Conservation (phyloP, 1,284 basidiomycete genomes). For the Ceratobasidium sp. region DNA sequence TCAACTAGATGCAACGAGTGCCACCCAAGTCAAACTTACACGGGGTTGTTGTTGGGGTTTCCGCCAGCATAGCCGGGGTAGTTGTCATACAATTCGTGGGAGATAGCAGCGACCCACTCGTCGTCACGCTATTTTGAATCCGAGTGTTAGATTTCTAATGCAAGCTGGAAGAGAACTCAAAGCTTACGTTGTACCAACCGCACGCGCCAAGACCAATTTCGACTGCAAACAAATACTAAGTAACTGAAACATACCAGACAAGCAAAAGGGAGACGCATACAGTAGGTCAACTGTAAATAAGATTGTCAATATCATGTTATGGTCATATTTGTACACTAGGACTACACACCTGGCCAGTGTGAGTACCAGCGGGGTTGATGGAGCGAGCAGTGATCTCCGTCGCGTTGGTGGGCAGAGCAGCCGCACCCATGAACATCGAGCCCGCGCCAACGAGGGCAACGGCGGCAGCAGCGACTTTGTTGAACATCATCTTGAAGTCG, state of each 20-base stretch:
- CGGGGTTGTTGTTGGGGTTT: slow-evolving; percentile 45
- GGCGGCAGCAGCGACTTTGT: slow-evolving; percentile 16
- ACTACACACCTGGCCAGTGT: slow-evolving; percentile 39
- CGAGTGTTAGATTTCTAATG: background rate
- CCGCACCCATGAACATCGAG: slow-evolving; percentile 8
- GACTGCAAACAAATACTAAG: slow-evolving; percentile 1
- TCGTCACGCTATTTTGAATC: background rate
- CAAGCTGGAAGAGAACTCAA: background rate
- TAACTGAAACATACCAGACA: background rate
- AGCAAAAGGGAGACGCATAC: background rate
- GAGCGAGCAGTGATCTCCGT: slow-evolving; percentile 13
- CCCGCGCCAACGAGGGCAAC: background rate
- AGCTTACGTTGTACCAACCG: slow-evolving; percentile 41
- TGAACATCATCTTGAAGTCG: slow-evolving; percentile 20
- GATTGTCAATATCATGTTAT: background rate
- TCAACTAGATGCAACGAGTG: background rate
- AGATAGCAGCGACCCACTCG: slow-evolving; percentile 43
- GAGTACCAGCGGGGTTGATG: slow-evolving; percentile 20
- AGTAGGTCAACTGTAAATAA: slow-evolving; percentile 31
- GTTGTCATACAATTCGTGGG: slow-evolving; percentile 43
- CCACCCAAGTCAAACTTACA: slow-evolving; percentile 5
- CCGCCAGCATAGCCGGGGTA: slow-evolving; percentile 39
- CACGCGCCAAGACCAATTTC: slow-evolving; percentile 33
- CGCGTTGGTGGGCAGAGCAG: slow-evolving; percentile 28
- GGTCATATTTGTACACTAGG: background rate